Evolutionary conservation across 1,139 yeast genomes (phyloP).

Genomic region (Hyphopichia wangnamkhiaoensis): DNA sequence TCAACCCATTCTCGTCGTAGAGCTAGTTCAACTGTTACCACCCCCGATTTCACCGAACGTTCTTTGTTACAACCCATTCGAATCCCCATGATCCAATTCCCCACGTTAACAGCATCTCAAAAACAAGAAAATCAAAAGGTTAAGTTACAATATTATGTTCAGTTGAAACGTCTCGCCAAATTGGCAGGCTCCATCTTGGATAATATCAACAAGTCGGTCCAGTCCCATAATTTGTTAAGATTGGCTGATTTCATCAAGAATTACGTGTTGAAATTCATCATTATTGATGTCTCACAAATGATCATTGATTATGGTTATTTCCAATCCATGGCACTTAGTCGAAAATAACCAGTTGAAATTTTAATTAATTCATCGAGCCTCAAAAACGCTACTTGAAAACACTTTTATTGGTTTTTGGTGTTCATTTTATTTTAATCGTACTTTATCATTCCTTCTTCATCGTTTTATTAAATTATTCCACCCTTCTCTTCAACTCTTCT

Average conservation of each 20-base stretch:
- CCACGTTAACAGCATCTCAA: slow-evolving; percentile 20
- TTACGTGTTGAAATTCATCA: slow-evolving; percentile 37
- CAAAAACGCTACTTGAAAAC: neutral
- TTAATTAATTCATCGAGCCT: no score
- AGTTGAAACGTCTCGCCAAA: slow-evolving; percentile 21
- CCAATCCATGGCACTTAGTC: slow-evolving; percentile 13
- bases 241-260: slow-evolving; percentile 41
- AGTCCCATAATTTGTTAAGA: slow-evolving; percentile 21
- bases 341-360: no score
- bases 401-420: no score
- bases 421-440: no score
- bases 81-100: slow-evolving; percentile 8
- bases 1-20: slow-evolving; percentile 24
- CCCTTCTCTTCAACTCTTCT: neutral
- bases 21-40: slow-evolving; percentile 21
- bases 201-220: slow-evolving; percentile 11
- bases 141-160: slow-evolving; percentile 41
- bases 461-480: neutral
- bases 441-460: neutral
- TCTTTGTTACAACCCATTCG: slow-evolving; percentile 2
- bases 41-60: slow-evolving; percentile 14
- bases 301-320: slow-evolving; percentile 35
- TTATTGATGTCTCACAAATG: slow-evolving; percentile 43
- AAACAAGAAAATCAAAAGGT: slow-evolving; percentile 33
- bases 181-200: slow-evolving; percentile 17